A percentile compares a stretch with the other conserved stretches of the same genome.
phyloP scores from a whole-genome alignment of 2,329 filamentous ascomycete species.

The Dactylonectria estremocensis region DNA sequence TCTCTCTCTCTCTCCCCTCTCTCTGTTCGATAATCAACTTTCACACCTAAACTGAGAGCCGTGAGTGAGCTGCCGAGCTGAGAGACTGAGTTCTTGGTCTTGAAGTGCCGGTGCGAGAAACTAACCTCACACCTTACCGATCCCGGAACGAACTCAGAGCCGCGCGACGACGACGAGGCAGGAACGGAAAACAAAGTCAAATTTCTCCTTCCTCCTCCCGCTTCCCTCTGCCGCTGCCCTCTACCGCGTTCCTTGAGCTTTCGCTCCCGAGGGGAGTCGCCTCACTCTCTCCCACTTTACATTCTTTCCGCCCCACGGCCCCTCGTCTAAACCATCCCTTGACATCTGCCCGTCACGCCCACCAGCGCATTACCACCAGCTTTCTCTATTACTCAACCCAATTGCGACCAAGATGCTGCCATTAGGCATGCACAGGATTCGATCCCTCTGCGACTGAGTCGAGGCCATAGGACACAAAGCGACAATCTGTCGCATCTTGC shows the following conservation, averaged over 20 bases:
- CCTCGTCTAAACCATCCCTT: background rate
- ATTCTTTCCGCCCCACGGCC: background rate
- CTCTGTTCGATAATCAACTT: background rate
- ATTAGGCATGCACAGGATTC: background rate
- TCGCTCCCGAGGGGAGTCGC: too few species aligned
- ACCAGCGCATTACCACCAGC: background rate
- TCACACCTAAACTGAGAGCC: too few species aligned
- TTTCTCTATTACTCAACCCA: background rate
- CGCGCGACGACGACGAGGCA: conserved; percentile 24
- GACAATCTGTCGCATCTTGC: background rate
- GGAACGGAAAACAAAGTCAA: conserved; percentile 49
- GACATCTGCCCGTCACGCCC: conserved; percentile 5
- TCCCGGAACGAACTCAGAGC: conserved; percentile 28
- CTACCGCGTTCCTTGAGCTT: too few species aligned
- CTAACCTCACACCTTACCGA: conserved; percentile 35
- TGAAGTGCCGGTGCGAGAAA: conserved; percentile 19
- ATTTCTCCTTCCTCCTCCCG: conserved; percentile 26
- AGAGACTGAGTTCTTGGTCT: background rate
- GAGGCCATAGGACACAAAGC: background rate
- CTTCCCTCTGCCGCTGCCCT: background rate
- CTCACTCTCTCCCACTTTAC: background rate
- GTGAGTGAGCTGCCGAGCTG: background rate
- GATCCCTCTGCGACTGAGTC: background rate
- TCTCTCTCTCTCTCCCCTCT: background rate
- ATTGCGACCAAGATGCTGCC: background rate